Conservation (phyloP, 306 rosid species). For the Echinosophora koreensis region DNA sequence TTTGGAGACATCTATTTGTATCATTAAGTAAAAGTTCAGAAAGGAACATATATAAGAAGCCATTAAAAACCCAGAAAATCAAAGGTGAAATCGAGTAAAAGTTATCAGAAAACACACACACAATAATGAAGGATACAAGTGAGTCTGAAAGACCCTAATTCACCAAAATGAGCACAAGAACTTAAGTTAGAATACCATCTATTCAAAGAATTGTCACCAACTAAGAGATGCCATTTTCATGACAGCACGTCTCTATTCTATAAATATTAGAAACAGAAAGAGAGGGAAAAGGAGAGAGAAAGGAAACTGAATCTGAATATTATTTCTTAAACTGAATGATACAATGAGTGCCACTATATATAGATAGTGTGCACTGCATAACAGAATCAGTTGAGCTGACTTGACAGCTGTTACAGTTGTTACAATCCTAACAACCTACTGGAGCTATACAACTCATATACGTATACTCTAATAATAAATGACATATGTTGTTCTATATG, state of each 20-base stretch:
- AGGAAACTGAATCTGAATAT: too few species aligned
- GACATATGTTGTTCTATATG: background rate
- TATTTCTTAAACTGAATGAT: too few species aligned
- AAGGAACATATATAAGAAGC: slow-evolving; percentile 6
- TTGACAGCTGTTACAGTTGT: too few species aligned
- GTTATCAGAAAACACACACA: slow-evolving; percentile 34
- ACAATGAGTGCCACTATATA: too few species aligned
- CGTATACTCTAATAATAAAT: too few species aligned
- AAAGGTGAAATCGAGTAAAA: slow-evolving; percentile 17
- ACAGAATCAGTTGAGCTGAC: too few species aligned
- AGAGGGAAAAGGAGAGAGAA: too few species aligned
- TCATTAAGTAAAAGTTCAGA: slow-evolving; percentile 28
- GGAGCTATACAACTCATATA: too few species aligned
- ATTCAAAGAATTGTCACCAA: slow-evolving; percentile 25
- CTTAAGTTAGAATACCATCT: slow-evolving; percentile 24
- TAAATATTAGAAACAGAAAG: too few species aligned
- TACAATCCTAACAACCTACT: too few species aligned
- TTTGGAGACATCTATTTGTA: slow-evolving; percentile 66
- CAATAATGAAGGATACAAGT: slow-evolving; percentile 29
- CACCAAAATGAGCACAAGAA: slow-evolving; percentile 1
- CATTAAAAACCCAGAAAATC: slow-evolving; percentile 13
- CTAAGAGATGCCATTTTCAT: slow-evolving; percentile 11
- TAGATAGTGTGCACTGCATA: too few species aligned
- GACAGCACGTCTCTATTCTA: background rate
- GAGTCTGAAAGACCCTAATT: slow-evolving; percentile 15